These are phyloP conservation scores for Penicillium sp. DNA, from an alignment of 2,329 filamentous ascomycete genomes.

Conservation along the genomic window DNA sequence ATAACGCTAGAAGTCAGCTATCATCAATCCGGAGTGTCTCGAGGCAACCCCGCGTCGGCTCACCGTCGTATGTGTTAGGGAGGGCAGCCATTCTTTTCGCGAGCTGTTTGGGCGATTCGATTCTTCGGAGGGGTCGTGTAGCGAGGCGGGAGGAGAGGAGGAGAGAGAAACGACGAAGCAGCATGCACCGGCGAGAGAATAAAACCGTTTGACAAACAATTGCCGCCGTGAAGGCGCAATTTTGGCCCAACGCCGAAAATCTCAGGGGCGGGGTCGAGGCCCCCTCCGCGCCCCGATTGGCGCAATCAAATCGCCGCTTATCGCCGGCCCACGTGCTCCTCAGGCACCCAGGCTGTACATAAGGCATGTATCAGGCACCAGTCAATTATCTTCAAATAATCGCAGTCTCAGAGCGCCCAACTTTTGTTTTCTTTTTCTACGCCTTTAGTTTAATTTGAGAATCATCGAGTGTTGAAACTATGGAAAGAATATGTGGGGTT, in stretches of 20 bases:
- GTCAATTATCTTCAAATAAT: no score
- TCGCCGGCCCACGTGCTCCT: slow-evolving; percentile 33
- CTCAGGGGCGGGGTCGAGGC: slow-evolving; percentile 24
- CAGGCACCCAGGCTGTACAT: slow-evolving; percentile 19
- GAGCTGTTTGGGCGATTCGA: slow-evolving; percentile 41
- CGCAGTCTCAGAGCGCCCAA: no score
- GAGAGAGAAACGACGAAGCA: slow-evolving; percentile 25
- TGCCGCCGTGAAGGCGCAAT: slow-evolving; percentile 3
- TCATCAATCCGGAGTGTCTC: not conserved
- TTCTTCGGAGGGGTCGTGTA: slow-evolving; percentile 34
- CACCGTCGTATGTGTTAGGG: slow-evolving; percentile 64
- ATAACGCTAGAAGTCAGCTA: not conserved
- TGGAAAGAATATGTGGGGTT: no score
- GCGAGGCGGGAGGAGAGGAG: slow-evolving; percentile 19
- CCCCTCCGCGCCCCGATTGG: slow-evolving; percentile 28
- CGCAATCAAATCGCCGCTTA: slow-evolving; percentile 20
- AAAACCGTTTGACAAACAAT: not conserved
- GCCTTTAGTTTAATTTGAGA: no score
- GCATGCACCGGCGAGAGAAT: slow-evolving; percentile 11
- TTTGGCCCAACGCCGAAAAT: slow-evolving; percentile 24
- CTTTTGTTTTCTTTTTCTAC: no score
- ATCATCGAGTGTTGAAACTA: no score
- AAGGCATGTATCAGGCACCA: no score
- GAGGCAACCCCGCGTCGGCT: slow-evolving; percentile 29
- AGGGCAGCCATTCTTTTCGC: slow-evolving; percentile 57